Base-by-base conservation (phyloP, 805 yeast species). In the Yamadazyma philogaea region DNA sequence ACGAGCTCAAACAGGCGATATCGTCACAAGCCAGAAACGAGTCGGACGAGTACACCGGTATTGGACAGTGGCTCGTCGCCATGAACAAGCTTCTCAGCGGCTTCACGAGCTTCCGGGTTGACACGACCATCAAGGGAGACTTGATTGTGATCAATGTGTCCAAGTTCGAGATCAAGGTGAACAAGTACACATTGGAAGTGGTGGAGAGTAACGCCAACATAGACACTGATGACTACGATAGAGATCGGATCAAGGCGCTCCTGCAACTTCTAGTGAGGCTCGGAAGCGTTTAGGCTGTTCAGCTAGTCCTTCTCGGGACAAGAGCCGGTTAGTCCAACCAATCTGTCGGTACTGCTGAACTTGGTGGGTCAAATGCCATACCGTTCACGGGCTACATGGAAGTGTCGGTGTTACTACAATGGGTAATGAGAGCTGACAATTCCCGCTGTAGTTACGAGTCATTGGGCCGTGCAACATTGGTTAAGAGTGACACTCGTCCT, bases 31-130 rank as follows among this genome's bases (percentile, higher is more conserved):
- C 20, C 5, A 34, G 37, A 11, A 21, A 21, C 11, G n/a, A 14
- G 7, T 10, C 21, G 12, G n/a, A 26, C 28, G 37, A 41, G 26
- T 33, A 44, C 30, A 44, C 46, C 17, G 28, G 28, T 30, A 11
- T 35, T 4, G 53, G 53, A 10, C 45, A 39, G n/a, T 46, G 50
- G 50, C 28, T 46, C 4, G 39, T 37, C 19, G 40, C 41, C n/a
- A 38, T 46, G 30, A 46, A 44, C 26, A 46, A 40, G 28, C 34
- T 49, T 15, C 32, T 49, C 16, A 24, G 33, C 18, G 30, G 30
- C 1, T 46, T 46, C 30, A 42, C 37, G 1, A 20, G 14, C 2
- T 33, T 38, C 11, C 37, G 34, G 24, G 38, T 49, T 16, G 42
- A 46, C 18, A 37, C 42, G 0, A 27, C 10, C n/a, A 39, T 46